phyloP scores from a whole-genome alignment of 257 asterid genomes.

The Apocynum venetum region DNA sequence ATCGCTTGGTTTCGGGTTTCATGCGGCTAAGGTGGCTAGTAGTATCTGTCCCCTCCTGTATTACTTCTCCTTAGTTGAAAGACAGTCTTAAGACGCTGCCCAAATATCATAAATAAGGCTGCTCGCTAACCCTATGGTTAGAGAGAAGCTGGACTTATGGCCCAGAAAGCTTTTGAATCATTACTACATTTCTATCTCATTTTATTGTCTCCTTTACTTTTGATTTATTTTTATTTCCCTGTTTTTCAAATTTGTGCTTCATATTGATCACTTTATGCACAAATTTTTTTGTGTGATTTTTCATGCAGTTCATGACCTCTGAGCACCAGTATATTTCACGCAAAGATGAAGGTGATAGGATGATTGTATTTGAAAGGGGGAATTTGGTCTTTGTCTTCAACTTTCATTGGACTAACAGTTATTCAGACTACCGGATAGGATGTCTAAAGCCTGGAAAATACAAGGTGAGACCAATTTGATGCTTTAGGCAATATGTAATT shows the following conservation, averaged over 20 bases:
- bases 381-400: slow-evolving; percentile 83
- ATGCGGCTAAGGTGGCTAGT: too few relatives aligned
- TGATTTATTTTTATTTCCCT: background rate
- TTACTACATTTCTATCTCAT: background rate
- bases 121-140: too few relatives aligned
- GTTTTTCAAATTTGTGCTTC: background rate
- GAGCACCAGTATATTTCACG: slow-evolving; percentile 82
- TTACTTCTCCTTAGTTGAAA: too few relatives aligned
- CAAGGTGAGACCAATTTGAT: slow-evolving; percentile 45
- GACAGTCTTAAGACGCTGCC: too few relatives aligned
- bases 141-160: too few relatives aligned
- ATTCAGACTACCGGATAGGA: slow-evolving; percentile 77
- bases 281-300: background rate
- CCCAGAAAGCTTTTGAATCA: too few relatives aligned
- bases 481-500: background rate
- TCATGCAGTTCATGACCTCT: slow-evolving; percentile 86
- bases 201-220: background rate
- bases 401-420: slow-evolving; percentile 83
- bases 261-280: background rate
- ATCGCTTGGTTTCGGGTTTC: too few relatives aligned
- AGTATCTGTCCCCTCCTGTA: too few relatives aligned
- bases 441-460: slow-evolving; percentile 92
- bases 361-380: slow-evolving; percentile 78
- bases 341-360: slow-evolving; percentile 77
- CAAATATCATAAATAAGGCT: too few relatives aligned